Evolutionary conservation across 306 rosid species (phyloP), one percentile per base, ranked within the genome.

Genomic region (Neltuma alba): DNA sequence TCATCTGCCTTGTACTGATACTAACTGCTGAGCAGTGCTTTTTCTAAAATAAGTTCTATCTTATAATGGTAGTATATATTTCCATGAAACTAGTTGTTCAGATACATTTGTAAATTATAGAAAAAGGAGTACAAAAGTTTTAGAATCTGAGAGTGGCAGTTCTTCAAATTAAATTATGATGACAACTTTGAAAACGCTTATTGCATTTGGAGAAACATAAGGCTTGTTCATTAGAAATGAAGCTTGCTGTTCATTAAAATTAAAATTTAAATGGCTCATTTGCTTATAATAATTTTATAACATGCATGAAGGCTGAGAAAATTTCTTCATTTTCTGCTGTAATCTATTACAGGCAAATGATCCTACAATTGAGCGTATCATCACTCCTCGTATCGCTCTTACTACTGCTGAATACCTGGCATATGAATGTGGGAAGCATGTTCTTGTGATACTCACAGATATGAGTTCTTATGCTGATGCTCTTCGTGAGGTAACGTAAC

Each of bases 391-490:
- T 72, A 96, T 96, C 87, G 99, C 99, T 63, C 99, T 96, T 76
- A 96, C 99, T 54, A 96, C 99, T 79, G 99, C 99, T 68, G 99
- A 96, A 85, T 96, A 93, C 85, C 85, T 96, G 92, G 99, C 99
- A 25, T 96, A 96, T 88, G 99, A 88, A 82, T 96, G 99, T 57
- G 99, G 99, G 88, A 96, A 96, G 94, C 99, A 96, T 44, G 99
- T 96, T 74, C 99, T 96, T 78, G 99, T 96, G 88, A 96, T 96
- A 62, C 92, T 96, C 80, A 96, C 99, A 30, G 99, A 96, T 82
- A 96, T 96, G 99, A 96, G 99, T 90, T 96, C 99, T 75, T 96
- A 96, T 83, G 99, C 99, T 7, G 99, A 96, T 86, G 98, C 99
- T 77, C 99, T 96, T 83, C 99, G 99, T 86, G 99, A 96, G 99